Evolutionary conservation across 2,329 filamentous ascomycete species (phyloP), one percentile per base, ranked within the genome.

Genomic region (Botrytis medusae): DNA sequence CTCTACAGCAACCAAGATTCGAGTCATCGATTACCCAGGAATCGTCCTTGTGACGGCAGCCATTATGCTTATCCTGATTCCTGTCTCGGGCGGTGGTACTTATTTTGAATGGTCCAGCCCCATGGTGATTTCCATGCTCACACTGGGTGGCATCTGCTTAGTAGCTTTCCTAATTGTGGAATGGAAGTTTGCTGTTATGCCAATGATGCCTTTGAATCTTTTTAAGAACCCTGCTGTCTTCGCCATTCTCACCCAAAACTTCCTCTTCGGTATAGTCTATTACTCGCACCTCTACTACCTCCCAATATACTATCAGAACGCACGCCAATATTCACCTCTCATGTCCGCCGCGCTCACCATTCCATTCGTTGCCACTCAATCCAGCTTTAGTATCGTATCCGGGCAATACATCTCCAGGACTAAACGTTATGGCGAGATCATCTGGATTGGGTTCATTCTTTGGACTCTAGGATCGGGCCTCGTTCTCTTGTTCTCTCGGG

Each of bases 261-360:
- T 91, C 75, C 81, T 92, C 34, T 85, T 90, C 34, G 89, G 90
- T 8, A 83, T 87, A 22, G 86, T 87, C 1, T 91, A 89, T 76
- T 89, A 90, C 76, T 83, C 85, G 3, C 86, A 86, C 73, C 81
- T 91, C 2, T 91, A 90, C 80, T 91, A 78, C 76, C 79, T 91
- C 8, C 89, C 89, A 1, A 81, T 91, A 0, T 91, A 89, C 79
- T 87, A 88, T 62, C 88, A 91, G 76, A 90, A 90, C 73, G 87
- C 85, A 2, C 74, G 79, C 16, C 75, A 76, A 65, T 80, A 72
- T 59, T 77, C 78, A 16, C 78, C 79, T 22, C 65, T 80, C 4
- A 83, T 85, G 37, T 88, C 88, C 5, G 89, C 88, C 1, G 82
- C 83, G 12, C 80, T 89, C 44, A 85, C 84, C 3, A 81, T 87